A percentile compares a stretch with the other conserved stretches of the same genome.
Conservation (phyloP, 1,139 yeast genomes). For the Scheffersomyces stambukii region DNA sequence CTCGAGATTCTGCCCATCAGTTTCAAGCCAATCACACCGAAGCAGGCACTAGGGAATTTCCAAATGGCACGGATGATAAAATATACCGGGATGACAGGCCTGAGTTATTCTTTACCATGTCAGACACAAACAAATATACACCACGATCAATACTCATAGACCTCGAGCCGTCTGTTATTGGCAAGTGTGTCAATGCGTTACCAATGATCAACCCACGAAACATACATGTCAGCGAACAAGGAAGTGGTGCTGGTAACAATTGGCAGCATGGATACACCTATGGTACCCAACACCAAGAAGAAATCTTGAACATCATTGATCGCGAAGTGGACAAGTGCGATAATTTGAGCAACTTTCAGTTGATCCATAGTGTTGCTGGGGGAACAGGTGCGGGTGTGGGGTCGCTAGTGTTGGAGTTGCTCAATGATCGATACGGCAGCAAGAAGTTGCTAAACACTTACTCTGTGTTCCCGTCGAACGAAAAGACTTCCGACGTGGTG, state of each 20-base stretch:
- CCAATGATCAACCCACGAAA: slow-evolving; percentile 83
- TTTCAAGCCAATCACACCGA: slow-evolving; percentile 9
- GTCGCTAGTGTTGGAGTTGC: slow-evolving; percentile 68
- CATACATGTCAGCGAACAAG: slow-evolving; percentile 71
- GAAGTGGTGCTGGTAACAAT: slow-evolving; percentile 92
- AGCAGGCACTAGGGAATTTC: slow-evolving; percentile 5
- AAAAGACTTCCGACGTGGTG: slow-evolving; percentile 82
- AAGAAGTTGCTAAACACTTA: slow-evolving; percentile 83
- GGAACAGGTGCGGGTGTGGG: slow-evolving; percentile 98
- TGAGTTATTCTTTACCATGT: slow-evolving; percentile 76
- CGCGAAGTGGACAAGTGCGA: slow-evolving; percentile 91
- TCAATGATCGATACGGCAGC: slow-evolving; percentile 73
- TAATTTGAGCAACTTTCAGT: slow-evolving; percentile 82
- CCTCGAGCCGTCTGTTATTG: slow-evolving; percentile 86
- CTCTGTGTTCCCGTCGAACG: slow-evolving; percentile 79
- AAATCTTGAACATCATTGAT: slow-evolving; percentile 76
- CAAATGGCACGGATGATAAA: slow-evolving; percentile 1
- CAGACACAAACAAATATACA: slow-evolving; percentile 69
- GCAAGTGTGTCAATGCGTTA: slow-evolving; percentile 53
- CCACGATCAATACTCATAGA: slow-evolving; percentile 86
- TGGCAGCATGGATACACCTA: slow-evolving; percentile 90
- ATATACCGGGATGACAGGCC: slow-evolving; percentile 63
- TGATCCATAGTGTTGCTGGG: slow-evolving; percentile 95
- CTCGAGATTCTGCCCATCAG: slow-evolving; percentile 13
- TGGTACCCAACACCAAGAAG: slow-evolving; percentile 68